These are phyloP conservation scores for Calendula officinalis DNA, from an alignment of 129 eudicot species.

Conservation along the genomic window DNA sequence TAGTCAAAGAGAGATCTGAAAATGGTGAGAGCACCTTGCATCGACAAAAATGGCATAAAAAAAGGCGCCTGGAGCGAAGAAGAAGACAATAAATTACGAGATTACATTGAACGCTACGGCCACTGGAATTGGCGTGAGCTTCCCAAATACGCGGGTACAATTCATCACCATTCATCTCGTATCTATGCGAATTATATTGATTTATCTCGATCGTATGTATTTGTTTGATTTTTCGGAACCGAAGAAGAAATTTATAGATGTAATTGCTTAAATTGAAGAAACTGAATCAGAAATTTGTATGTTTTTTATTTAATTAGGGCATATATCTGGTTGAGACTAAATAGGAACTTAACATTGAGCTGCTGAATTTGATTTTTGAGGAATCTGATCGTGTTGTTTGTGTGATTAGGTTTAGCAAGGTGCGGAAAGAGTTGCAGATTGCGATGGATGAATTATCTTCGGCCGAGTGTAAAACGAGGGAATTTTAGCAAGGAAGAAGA, in stretches of 20 bases:
- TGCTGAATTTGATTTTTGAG: slow-evolving; percentile 3
- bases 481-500: slow-evolving; percentile 43
- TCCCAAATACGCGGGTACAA: slow-evolving; percentile 41
- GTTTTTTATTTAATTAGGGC: background rate
- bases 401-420: slow-evolving; percentile 39
- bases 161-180: background rate
- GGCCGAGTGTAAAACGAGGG: slow-evolving; percentile 36
- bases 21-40: slow-evolving; percentile 47
- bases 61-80: slow-evolving; percentile 46
- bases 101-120: slow-evolving; percentile 36
- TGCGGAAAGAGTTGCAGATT: slow-evolving; percentile 60
- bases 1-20: slow-evolving; percentile 25
- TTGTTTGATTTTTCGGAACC: slow-evolving; percentile 1
- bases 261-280: background rate
- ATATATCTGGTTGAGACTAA: too few species aligned
- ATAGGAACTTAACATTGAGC: background rate
- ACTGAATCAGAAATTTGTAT: background rate
- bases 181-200: background rate
- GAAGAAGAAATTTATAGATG: background rate
- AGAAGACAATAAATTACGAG: slow-evolving; percentile 37
- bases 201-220: background rate
- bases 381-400: slow-evolving; percentile 11
- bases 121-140: slow-evolving; percentile 50
- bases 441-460: slow-evolving; percentile 42
- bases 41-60: slow-evolving; percentile 41